A percentile compares a stretch with the other conserved stretches of the same genome.
Conservation (phyloP, 345 rosid genomes). For the Rhizophora mangle region DNA sequence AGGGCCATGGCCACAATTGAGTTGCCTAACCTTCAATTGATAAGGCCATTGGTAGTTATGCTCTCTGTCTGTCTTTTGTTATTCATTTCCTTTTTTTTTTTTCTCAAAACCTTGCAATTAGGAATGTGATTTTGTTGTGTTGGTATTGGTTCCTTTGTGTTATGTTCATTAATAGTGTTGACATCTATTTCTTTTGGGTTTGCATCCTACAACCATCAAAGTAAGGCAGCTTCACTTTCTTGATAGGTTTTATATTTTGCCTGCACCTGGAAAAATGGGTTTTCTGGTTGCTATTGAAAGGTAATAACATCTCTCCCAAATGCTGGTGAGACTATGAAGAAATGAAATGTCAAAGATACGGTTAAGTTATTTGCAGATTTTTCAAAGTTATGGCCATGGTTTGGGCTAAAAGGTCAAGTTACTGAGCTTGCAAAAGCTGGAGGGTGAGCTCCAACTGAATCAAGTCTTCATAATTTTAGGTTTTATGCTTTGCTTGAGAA, state of each 20-base stretch:
- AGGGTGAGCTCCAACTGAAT: slow-evolving; percentile 54
- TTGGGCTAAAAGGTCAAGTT: slow-evolving; percentile 95
- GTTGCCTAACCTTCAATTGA: too few relatives aligned
- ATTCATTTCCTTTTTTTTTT: too few relatives aligned
- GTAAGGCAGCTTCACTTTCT: slow-evolving; percentile 7
- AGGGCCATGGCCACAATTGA: too few relatives aligned
- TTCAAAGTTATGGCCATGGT: slow-evolving; percentile 93
- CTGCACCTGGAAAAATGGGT: slow-evolving; percentile 80
- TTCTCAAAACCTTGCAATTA: too few relatives aligned
- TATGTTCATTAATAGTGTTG: background rate
- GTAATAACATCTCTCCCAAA: slow-evolving; percentile 32
- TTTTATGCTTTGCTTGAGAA: too few relatives aligned
- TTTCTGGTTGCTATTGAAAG: slow-evolving; percentile 72
- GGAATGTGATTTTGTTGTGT: too few relatives aligned
- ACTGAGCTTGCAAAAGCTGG: slow-evolving; percentile 81
- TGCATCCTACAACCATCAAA: background rate
- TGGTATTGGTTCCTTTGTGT: too few relatives aligned
- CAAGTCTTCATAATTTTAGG: too few relatives aligned
- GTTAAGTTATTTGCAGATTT: slow-evolving; percentile 50
- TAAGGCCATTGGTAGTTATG: too few relatives aligned
- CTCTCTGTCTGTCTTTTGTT: too few relatives aligned
- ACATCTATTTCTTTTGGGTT: background rate
- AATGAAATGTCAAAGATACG: slow-evolving; percentile 5
- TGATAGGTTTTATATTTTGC: slow-evolving; percentile 81
- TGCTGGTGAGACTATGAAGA: slow-evolving; percentile 12